A percentile compares a stretch with the other conserved stretches of the same genome.
Evolutionary conservation across 257 asterid species (phyloP).

Genomic region (Jacaranda copaia): DNA sequence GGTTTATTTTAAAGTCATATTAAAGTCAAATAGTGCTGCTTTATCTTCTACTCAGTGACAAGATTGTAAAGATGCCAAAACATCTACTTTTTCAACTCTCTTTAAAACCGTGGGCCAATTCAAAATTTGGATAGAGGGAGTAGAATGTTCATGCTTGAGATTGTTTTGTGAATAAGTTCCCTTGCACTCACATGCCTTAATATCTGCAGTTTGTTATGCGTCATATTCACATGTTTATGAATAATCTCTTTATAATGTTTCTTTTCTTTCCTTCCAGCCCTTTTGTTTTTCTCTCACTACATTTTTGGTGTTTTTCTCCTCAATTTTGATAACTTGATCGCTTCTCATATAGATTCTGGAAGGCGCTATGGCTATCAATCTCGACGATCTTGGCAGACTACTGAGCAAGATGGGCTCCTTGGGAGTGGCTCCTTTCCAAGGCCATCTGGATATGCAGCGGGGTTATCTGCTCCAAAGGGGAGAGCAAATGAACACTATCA

Average conservation of each 20-base stretch:
- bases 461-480: slow-evolving; percentile 50
- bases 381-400: slow-evolving; percentile 61
- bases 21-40: too few species aligned
- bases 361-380: slow-evolving; percentile 53
- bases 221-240: neutral
- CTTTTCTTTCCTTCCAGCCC: neutral
- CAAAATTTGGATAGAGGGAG: neutral
- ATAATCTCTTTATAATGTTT: neutral
- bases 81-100: neutral
- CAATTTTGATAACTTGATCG: neutral
- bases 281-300: neutral
- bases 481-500: slow-evolving; percentile 55
- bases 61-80: neutral
- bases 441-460: slow-evolving; percentile 57
- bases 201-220: neutral
- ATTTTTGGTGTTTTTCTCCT: neutral
- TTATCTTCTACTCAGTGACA: neutral
- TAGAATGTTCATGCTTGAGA: neutral
- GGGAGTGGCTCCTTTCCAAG: slow-evolving; percentile 79
- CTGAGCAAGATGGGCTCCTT: slow-evolving; percentile 76
- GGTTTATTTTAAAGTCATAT: too few species aligned
- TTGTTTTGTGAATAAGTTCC: neutral
- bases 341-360: slow-evolving; percentile 53
- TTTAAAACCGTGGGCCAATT: neutral
- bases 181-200: neutral